A percentile compares a stretch with the other conserved stretches of the same genome.
Evolutionary conservation across 495 filamentous ascomycete species (phyloP).

Genomic region (Hyaloscypha variabilis): DNA sequence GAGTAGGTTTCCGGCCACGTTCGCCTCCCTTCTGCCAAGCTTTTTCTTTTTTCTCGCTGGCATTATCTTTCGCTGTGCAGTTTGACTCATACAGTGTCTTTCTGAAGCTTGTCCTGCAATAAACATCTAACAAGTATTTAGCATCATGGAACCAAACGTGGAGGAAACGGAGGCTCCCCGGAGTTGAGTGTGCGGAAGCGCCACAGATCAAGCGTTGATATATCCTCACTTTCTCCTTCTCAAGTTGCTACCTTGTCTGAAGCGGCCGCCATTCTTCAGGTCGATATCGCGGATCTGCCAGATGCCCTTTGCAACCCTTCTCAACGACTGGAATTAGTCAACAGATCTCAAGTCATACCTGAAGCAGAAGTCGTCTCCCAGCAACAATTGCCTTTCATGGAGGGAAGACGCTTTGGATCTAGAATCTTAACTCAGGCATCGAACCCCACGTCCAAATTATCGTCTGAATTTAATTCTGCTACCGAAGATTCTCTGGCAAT

Average conservation of each 20-base stretch:
- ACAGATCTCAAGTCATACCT: neutral
- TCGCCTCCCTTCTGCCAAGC: too few species aligned
- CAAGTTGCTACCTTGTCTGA: slow-evolving; percentile 2
- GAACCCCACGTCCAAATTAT: neutral
- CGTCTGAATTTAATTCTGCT: neutral
- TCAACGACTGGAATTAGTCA: neutral
- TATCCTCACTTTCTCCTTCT: neutral
- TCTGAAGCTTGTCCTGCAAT: too few species aligned
- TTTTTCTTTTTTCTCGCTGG: too few species aligned
- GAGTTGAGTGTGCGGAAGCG: slow-evolving; percentile 4
- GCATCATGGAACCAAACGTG: neutral
- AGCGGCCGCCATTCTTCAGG: neutral
- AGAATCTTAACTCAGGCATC: neutral
- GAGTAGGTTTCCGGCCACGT: too few species aligned
- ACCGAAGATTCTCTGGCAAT: neutral
- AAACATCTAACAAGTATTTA: neutral
- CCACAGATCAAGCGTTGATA: neutral
- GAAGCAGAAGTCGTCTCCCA: neutral
- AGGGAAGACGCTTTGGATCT: neutral
- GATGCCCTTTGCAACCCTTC: neutral
- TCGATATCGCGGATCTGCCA: neutral
- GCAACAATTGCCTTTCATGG: neutral
- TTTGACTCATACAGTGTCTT: too few species aligned
- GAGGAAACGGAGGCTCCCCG: neutral
- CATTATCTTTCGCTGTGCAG: too few species aligned